Evolutionary conservation across 345 rosid species (phyloP), one percentile per base, ranked within the genome.

Genomic region (Barbarea vulgaris): DNA sequence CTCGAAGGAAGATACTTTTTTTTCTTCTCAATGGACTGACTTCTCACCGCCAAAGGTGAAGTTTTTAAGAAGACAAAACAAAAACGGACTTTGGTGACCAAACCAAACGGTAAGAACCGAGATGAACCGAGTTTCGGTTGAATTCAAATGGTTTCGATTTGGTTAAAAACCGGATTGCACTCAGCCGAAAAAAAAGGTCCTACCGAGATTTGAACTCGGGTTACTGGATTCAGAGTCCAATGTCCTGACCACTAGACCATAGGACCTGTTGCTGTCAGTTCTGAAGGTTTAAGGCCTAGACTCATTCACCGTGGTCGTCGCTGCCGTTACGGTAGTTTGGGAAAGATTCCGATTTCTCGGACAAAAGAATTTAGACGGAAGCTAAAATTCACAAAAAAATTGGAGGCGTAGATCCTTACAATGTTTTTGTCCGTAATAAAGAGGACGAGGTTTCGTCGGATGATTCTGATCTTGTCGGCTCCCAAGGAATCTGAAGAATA

Each of bases 131-230:
- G 11, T 4, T 4, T 57, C 25, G 31, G 33, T 34, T 48, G 4
- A 3, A 21, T 4, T 24, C 0, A 48, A 33, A 31, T 18, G 0
- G 34, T 31, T 31, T 31, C 44, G 9, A 18, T 34, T 21, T 62
- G 2, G 14, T 14, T 24, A 36, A 68, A 36, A 46, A 13, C 64
- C 64, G 64, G 73, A 27, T 6, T 24, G 51, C 5, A 8, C 3
- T 4, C 3, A 37, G 6, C 12, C 62, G 18, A 27, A 69, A 70
- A 22, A 27, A 0, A 25, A 93, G 88, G 95, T 88, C 89, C 93
- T 82, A 89, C 91, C 91, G 93, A 94, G 90, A 90, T 15, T 86
- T 88, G 98, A 94, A 91, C 91, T 90, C 92, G 93, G 95, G 96
- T 88, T 90, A 90, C 87, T 88, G 91, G 91, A 94, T 91, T 88